Base-by-base conservation (phyloP, 139 green algal species). In the Parachlorella kessleri region DNA sequence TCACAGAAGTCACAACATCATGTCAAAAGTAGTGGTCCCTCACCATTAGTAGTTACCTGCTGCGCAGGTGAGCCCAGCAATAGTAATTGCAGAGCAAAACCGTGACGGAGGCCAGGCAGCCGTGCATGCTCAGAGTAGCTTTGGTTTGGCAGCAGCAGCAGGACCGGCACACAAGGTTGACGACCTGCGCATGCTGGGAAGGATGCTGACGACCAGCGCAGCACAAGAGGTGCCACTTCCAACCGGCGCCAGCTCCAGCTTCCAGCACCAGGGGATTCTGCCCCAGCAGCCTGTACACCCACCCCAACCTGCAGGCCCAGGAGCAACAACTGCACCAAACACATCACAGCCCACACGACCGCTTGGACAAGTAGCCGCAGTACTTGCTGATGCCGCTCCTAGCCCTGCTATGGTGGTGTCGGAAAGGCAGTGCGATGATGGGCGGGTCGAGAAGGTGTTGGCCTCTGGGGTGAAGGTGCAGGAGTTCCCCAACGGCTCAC, bases 401-500 rank as follows among this genome's bases (percentile, higher is more conserved):
- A 41, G 68, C 55, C 8, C 5, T 3, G 10, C 64, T 30, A 65
- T 1, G 6, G 28, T 66, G 40, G 55, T 79, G 37, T 53, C 33
- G 71, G 79, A 90, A 77, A 42, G 80, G 55, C 72, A 67, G 4
- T 79, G 93, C 38, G 8, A 71, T 3, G 89, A 93, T 66, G 89
- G 90, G 70, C 93, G 94, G 9, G 37, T 87, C 40, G 90, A 95
- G 86, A 85, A 84, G 21, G 21, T 87, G 4, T 90, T 79, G 10
- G 42, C 81, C 0, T 83, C 87, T 41, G 89, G 92, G 35, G 66
- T 72, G 30, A 82, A 84, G 14, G 75, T 71, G 39, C 82, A 93
- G 33, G 32, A 65, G 3, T 96, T 95, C 59, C 32, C 75, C 32
- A 97, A 98, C 74, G 91, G 93, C 64, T 94, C 89, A 0, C 28